Conservation (phyloP, 257 asterid species). For the Ehretia macrophylla region DNA sequence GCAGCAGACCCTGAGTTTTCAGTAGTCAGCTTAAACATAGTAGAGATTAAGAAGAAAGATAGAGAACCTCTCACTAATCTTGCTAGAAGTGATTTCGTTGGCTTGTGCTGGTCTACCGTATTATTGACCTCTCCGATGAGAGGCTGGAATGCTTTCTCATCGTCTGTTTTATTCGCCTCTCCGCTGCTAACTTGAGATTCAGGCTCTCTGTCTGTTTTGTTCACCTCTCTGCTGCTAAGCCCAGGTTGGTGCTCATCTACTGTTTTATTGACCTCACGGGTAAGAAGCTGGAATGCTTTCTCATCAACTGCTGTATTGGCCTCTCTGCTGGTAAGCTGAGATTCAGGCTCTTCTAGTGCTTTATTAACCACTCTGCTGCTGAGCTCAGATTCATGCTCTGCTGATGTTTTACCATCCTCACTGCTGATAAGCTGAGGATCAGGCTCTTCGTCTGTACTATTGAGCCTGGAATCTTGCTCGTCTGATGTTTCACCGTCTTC, state of each 20-base stretch:
- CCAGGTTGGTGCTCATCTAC: background rate
- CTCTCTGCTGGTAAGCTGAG: background rate
- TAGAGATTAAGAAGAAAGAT: background rate
- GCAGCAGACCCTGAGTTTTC: background rate
- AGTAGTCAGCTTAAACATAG: background rate
- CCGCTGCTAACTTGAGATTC: background rate
- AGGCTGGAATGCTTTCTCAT: background rate
- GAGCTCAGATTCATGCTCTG: background rate
- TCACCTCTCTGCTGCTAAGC: background rate
- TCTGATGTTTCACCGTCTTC: background rate
- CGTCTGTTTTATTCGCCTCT: background rate
- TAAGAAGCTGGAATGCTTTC: background rate
- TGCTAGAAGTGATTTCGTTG: constrained; percentile 1
- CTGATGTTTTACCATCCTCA: background rate
- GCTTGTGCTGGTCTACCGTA: background rate
- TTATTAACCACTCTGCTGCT: background rate
- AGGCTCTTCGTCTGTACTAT: background rate
- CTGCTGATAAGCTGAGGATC: background rate
- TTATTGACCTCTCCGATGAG: background rate
- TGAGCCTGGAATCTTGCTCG: background rate
- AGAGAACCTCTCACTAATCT: constrained; percentile 12
- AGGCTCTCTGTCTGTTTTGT: background rate
- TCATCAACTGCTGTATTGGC: background rate
- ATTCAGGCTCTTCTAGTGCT: background rate
- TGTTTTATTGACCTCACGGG: background rate